Evolutionary conservation across 2,329 filamentous ascomycete species (phyloP), one percentile per base, ranked within the genome.

Genomic region (Fusarium nurragi): DNA sequence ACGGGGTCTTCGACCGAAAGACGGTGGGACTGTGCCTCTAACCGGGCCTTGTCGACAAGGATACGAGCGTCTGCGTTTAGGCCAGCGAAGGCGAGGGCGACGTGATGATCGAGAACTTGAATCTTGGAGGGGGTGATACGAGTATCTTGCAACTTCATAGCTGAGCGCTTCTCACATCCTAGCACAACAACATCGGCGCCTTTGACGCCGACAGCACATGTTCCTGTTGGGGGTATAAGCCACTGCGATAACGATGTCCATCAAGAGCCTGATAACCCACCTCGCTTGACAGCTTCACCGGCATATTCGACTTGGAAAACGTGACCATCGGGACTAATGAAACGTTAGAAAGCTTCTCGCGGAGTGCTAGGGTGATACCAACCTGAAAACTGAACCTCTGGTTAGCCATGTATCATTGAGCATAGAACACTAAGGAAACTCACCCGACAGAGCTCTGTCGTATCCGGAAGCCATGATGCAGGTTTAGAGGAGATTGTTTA

Each of bases 241-340:
- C 43, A 43, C 63, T 18, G 47, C 22, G 26, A 43, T 34, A 45
- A 48, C 32, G 38, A 43, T 51, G 41, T 53, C 16, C 36, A 32
- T n/a, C 22, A 47, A 6, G 21, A 21, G 47, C 37, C 30, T 47
- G 12, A 53, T 73, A 46, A 73, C 77, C 60, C 82, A 95, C 94
- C 95, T 93, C 95, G 84, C 86, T 99, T 99, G 71, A 99, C 95
- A 71, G 95, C 95, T 83, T 99, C 95, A 71, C 97, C 91, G 54
- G 95, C 95, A 87, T 99, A 99, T 86, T 99, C 95, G 75, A 99
- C 95, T 82, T 99, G 95, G 83, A 99, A 99, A 75, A 99, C 95
- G 84, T 99, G 95, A 81, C 95, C 95, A 82, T 99, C 95, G 75
- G 95, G 95, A 87, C 94, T 98, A 76, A 45, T 56, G 19, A 44